Evolutionary conservation across 352 stramenopile species (phyloP).

Genomic region (Pythium brachiatum): DNA sequence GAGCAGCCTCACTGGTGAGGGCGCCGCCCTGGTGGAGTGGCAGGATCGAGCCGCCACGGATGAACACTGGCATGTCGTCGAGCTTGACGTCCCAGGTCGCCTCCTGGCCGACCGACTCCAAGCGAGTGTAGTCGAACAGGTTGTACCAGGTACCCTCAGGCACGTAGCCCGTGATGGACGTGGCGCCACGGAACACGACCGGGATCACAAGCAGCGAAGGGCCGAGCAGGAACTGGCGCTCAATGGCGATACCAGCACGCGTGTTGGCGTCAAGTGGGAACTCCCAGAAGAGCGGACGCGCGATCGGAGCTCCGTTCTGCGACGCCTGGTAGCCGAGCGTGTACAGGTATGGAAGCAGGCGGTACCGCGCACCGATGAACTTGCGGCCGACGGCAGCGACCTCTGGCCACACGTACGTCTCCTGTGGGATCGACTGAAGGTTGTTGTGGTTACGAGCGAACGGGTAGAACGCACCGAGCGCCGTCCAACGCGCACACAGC

Average conservation of each 20-base stretch:
- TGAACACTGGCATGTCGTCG: constrained; percentile 58
- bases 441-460: constrained; percentile 86
- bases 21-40: constrained; percentile 40
- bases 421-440: constrained; percentile 42
- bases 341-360: constrained; percentile 78
- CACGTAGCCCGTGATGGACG: constrained; percentile 41
- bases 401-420: constrained; percentile 65
- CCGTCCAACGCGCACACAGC: constrained; percentile 77
- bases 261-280: constrained; percentile 44
- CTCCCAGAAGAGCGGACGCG: constrained; percentile 58
- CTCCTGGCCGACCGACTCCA: constrained; percentile 28
- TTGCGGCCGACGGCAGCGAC: constrained; percentile 46
- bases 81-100: constrained; percentile 37
- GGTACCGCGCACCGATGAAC: constrained; percentile 71
- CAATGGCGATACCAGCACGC: constrained; percentile 15
- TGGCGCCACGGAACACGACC: constrained; percentile 50
- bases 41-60: constrained; percentile 49
- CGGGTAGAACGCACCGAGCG: constrained; percentile 71
- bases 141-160: constrained; percentile 53
- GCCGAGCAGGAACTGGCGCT: constrained; percentile 58
- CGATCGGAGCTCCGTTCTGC: constrained; percentile 40
- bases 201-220: constrained; percentile 41
- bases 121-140: constrained; percentile 46
- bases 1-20: constrained; percentile 44
- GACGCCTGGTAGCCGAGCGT: constrained; percentile 67